Evolutionary conservation across 2,329 filamentous ascomycete genomes (phyloP).

Genomic region (Dothistroma pini): DNA sequence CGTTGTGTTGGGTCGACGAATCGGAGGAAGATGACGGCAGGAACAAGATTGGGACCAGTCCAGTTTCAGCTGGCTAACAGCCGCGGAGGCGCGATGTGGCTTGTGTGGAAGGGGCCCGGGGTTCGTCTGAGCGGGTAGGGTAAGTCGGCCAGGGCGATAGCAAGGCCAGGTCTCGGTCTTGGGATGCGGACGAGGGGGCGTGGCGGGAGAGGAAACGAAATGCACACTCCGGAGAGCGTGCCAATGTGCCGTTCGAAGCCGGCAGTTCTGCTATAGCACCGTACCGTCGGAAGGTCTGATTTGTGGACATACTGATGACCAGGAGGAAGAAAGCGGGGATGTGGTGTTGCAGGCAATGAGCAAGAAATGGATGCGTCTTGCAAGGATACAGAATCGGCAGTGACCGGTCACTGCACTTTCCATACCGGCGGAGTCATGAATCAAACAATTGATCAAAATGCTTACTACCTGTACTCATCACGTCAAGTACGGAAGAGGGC

Average conservation of each 20-base stretch:
- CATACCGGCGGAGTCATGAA: not conserved
- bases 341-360: not conserved
- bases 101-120: not conserved
- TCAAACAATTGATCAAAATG: not conserved
- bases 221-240: no score
- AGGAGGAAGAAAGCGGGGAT: not conserved
- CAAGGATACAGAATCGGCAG: not conserved
- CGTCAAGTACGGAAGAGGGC: no score
- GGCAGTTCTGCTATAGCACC: no score
- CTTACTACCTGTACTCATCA: no score
- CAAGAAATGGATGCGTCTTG: not conserved
- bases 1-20: not conserved
- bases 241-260: no score
- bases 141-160: no score
- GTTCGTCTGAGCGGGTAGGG: not conserved
- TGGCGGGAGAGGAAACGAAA: no score
- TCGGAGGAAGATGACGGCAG: not conserved
- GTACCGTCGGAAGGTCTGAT: no score
- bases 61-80: not conserved
- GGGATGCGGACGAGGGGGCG: no score
- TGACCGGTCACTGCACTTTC: no score
- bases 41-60: not conserved
- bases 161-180: no score
- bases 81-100: constrained; percentile 1
- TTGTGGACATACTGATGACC: not conserved